A percentile compares a stretch with the other conserved stretches of the same genome.
Evolutionary conservation across 306 rosid genomes (phyloP).

Genomic region (Mucuna pruriens): DNA sequence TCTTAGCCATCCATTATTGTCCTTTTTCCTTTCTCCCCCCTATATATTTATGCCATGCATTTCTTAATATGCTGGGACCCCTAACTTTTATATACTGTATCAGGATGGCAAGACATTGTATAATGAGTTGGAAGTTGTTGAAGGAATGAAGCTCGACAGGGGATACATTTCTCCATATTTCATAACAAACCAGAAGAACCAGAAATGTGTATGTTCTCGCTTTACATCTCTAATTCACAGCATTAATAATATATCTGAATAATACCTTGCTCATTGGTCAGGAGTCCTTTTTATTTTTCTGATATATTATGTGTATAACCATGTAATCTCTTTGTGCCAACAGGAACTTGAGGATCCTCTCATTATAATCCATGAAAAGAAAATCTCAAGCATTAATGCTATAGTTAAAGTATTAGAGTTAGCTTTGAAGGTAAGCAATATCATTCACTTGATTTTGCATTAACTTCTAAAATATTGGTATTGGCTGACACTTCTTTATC

Average conservation of each 20-base stretch:
- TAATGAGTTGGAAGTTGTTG: constrained; percentile 97
- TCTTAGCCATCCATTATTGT: neutral
- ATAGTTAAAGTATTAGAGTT: constrained; percentile 88
- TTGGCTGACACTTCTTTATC: constrained; percentile 14
- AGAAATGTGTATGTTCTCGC: constrained; percentile 81
- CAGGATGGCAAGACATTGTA: constrained; percentile 95
- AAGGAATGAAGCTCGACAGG: constrained; percentile 98
- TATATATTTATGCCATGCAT: neutral
- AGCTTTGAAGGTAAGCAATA: constrained; percentile 78
- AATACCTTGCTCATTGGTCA: neutral
- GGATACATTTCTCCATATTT: constrained; percentile 96
- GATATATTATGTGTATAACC: neutral
- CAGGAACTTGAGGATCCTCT: constrained; percentile 98
- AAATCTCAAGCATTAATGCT: constrained; percentile 85
- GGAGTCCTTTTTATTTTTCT: neutral
- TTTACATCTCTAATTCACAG: neutral
- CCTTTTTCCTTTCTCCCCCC: neutral
- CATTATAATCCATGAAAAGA: constrained; percentile 94
- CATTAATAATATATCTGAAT: neutral
- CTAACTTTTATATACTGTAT: constrained; percentile 37
- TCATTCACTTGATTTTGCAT: neutral
- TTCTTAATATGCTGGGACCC: constrained; percentile 1
- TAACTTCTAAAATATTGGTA: constrained; percentile 19
- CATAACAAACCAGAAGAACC: constrained; percentile 88
- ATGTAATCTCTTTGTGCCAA: constrained; percentile 10